These are phyloP conservation scores for Trypanosoma lewisi DNA, from an alignment of 208 protist species.

Conservation along the genomic window DNA sequence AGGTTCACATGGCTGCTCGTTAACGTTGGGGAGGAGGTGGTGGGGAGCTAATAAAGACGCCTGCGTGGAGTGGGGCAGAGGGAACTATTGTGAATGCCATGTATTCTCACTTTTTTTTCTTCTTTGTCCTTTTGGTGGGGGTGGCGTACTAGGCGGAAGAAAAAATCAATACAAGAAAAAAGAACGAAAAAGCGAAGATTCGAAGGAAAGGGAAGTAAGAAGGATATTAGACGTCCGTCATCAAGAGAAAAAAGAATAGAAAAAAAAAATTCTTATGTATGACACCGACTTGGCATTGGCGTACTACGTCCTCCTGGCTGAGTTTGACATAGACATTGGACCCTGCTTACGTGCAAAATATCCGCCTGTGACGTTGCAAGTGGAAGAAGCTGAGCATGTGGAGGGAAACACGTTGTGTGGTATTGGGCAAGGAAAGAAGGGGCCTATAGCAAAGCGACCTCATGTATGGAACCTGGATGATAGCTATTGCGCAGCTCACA, in stretches of 20 bases:
- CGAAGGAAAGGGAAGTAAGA: no score
- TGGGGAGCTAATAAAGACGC: no score
- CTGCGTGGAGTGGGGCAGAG: no score
- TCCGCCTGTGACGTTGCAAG: slow-evolving; percentile 11
- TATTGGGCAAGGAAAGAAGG: not conserved
- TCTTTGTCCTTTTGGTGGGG: no score
- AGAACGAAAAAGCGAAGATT: not conserved
- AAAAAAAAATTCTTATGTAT: not conserved
- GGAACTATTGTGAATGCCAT: no score
- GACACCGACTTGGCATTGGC: slow-evolving; percentile 6
- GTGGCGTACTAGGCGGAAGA: not conserved
- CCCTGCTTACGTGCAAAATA: slow-evolving; percentile 60
- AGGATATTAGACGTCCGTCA: no score
- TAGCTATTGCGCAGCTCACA: slow-evolving; percentile 71
- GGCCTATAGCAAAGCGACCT: not conserved
- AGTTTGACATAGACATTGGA: slow-evolving; percentile 82
- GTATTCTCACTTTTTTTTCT: no score
- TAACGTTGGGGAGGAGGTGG: no score
- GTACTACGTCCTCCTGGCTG: slow-evolving; percentile 48
- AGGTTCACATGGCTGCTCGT: no score
- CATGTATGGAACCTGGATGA: slow-evolving; percentile 20
- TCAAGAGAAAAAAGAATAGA: not conserved
- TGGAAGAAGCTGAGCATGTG: not conserved
- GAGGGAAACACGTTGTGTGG: slow-evolving; percentile 6
- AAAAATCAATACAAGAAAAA: not conserved